Evolutionary conservation across 2,329 filamentous ascomycete species (phyloP).

Genomic region (Neopestalotiopsis sp.): DNA sequence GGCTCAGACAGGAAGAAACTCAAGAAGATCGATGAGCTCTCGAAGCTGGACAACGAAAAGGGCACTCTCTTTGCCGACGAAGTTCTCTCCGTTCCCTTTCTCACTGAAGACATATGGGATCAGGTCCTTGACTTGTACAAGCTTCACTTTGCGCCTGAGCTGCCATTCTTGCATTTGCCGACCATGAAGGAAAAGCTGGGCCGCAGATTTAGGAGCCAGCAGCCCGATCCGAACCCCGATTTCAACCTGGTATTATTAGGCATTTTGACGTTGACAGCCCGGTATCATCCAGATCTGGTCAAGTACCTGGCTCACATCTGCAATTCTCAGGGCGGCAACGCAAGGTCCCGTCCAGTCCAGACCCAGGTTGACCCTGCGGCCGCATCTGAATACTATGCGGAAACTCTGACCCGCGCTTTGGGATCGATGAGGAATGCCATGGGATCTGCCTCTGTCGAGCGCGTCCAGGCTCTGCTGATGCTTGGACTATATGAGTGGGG

Average conservation of each 20-base stretch:
- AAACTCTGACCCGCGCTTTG: conserved; percentile 58
- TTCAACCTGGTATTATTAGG: conserved; percentile 67
- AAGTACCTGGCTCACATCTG: conserved; percentile 54
- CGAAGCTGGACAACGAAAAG: conserved; percentile 43
- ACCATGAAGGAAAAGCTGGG: conserved; percentile 62
- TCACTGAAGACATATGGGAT: conserved; percentile 71
- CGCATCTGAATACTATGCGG: conserved; percentile 70
- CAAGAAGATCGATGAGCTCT: conserved; percentile 49
- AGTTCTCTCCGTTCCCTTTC: conserved; percentile 63
- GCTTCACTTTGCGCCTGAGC: conserved; percentile 73
- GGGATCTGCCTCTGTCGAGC: conserved; percentile 62
- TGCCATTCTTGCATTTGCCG: conserved; percentile 73
- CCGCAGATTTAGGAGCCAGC: conserved; percentile 44
- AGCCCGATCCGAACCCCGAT: conserved; percentile 48
- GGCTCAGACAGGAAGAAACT: conserved; percentile 56
- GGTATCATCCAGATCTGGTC: conserved; percentile 68
- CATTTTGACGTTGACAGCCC: conserved; percentile 71
- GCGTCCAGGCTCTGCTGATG: conserved; percentile 73
- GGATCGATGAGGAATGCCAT: conserved; percentile 54
- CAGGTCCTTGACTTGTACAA: conserved; percentile 74
- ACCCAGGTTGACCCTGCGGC: conserved; percentile 54
- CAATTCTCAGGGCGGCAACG: conserved; percentile 37
- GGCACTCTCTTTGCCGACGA: conserved; percentile 56
- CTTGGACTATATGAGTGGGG: conserved; percentile 76
- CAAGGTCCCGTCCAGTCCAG: conserved; percentile 41